phyloP scores from a whole-genome alignment of 768 basidiomycete genomes.

The Postia placenta region DNA sequence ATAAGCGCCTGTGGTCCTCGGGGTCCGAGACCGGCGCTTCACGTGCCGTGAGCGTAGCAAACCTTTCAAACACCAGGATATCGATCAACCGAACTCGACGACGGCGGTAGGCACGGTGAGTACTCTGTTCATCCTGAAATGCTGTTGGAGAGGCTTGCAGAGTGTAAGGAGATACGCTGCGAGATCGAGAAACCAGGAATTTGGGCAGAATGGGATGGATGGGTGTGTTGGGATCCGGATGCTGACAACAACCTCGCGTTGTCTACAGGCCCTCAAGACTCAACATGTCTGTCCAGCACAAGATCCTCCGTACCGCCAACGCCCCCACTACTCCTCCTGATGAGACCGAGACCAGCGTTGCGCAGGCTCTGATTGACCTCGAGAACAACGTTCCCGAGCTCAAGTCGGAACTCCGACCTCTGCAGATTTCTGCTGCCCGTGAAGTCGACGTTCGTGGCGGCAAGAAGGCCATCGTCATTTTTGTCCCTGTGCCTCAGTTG shows the following conservation, averaged over 20 bases:
- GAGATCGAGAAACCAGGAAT: conserved; percentile 11
- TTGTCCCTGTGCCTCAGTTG: conserved; percentile 94
- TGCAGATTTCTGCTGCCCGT: conserved; percentile 97
- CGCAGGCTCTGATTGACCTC: conserved; percentile 94
- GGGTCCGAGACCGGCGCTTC: conserved; percentile 3
- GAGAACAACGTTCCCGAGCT: conserved; percentile 98
- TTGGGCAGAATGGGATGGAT: conserved; percentile 50
- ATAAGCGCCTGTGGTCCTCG: conserved; percentile 5
- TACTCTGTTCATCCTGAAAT: conserved; percentile 31
- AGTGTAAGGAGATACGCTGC: conserved; percentile 7
- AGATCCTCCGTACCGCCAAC: conserved; percentile 95
- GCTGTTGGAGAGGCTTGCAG: conserved; percentile 15
- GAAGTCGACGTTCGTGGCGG: conserved; percentile 99
- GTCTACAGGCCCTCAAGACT: conserved; percentile 20
- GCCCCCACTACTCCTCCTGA: conserved; percentile 86
- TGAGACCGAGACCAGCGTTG: conserved; percentile 87
- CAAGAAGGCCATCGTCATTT: conserved; percentile 98
- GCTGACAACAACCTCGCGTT: conserved; percentile 26
- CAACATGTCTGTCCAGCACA: conserved; percentile 76
- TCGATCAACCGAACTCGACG: conserved; percentile 31
- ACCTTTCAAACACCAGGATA: conserved; percentile 1
- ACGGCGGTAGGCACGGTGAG: conserved; percentile 69
- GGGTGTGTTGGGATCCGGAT: conserved; percentile 35
- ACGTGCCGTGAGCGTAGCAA: neutral
- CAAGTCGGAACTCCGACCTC: conserved; percentile 90